Evolutionary conservation across 2,329 filamentous ascomycete species (phyloP).

Genomic region (Aspergillus calidoustus): DNA sequence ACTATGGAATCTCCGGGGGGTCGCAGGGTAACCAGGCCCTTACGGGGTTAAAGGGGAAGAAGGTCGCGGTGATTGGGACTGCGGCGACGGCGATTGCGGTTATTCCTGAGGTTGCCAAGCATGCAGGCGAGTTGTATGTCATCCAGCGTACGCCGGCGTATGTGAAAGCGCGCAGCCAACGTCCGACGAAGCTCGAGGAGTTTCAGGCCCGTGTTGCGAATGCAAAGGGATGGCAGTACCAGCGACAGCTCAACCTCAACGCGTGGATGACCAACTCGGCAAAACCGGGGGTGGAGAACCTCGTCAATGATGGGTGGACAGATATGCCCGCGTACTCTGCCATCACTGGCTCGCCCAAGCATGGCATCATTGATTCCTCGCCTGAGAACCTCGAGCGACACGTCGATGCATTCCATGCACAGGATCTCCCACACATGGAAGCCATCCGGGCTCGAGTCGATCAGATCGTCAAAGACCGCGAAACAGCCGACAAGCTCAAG

Average conservation of each 20-base stretch:
- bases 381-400: neutral
- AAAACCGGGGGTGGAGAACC: neutral
- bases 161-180: conserved; percentile 26
- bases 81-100: conserved; percentile 50
- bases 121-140: neutral
- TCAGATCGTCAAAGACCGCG: conserved; percentile 57
- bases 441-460: conserved; percentile 45
- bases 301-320: neutral
- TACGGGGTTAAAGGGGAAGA: neutral
- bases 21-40: neutral
- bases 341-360: neutral
- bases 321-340: neutral
- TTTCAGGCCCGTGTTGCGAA: neutral
- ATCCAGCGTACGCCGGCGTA: neutral
- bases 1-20: conserved; percentile 20
- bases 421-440: neutral
- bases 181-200: conserved; percentile 24
- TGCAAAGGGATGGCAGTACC: neutral
- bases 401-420: neutral
- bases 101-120: conserved; percentile 36
- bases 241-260: neutral
- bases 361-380: neutral
- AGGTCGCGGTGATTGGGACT: conserved; percentile 51
- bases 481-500: conserved; percentile 58
- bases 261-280: neutral